Percentiles rank a stretch among this genome's conserved stretches.
These are phyloP conservation scores for Neonectria neomacrospora DNA, from an alignment of 2,329 filamentous ascomycete genomes.

Conservation along the genomic window DNA sequence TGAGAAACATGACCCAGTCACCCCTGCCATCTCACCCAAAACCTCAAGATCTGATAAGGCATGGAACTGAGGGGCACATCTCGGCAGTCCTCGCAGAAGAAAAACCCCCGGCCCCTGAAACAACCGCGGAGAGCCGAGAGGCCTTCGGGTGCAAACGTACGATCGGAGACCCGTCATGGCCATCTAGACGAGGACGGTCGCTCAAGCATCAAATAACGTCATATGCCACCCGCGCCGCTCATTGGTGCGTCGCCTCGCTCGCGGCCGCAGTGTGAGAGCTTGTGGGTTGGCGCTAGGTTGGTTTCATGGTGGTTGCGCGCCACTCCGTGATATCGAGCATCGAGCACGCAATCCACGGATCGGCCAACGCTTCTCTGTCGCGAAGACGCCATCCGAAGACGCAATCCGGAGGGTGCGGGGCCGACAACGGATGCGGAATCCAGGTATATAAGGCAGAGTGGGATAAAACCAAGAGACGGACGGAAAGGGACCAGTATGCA, in stretches of 20 bases:
- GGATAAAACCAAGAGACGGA: no score
- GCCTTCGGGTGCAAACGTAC: not conserved
- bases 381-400: slow-evolving; percentile 31
- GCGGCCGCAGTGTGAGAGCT: not conserved
- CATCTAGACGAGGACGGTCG: not conserved
- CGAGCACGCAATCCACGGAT: slow-evolving; percentile 43
- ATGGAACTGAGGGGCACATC: not conserved
- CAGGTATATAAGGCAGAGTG: slow-evolving; percentile 32
- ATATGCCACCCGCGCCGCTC: not conserved
- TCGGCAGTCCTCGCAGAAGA: not conserved
- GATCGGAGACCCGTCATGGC: not conserved
- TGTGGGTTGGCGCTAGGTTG: slow-evolving; percentile 15
- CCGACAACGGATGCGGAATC: slow-evolving; percentile 28
- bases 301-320: slow-evolving; percentile 29
- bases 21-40: not conserved
- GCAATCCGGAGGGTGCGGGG: slow-evolving; percentile 40
- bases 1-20: not conserved
- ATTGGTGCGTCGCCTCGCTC: slow-evolving; percentile 6
- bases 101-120: no score
- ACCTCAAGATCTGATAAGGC: not conserved
- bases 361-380: slow-evolving; percentile 24
- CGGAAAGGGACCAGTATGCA: no score
- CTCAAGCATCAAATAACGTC: slow-evolving; percentile 14
- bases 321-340: slow-evolving; percentile 43
- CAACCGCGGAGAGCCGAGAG: not conserved